Conservation (phyloP, 768 basidiomycete genomes). For the Ephemerocybe angulata region DNA sequence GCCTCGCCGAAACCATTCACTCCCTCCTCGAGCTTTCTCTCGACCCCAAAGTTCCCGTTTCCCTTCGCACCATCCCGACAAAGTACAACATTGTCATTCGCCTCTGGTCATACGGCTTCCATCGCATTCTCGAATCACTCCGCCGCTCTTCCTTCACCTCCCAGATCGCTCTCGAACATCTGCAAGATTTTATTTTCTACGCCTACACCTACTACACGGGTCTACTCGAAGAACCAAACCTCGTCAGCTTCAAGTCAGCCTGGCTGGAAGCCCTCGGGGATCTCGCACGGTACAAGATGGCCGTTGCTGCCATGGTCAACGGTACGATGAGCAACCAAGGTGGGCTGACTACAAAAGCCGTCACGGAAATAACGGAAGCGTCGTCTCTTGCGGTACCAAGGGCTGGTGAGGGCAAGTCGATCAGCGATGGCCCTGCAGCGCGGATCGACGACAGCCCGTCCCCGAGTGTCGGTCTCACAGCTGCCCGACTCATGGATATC, state of each 20-base stretch:
- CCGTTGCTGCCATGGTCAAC: conserved; percentile 82
- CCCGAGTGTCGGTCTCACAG: conserved; percentile 82
- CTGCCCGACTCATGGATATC: conserved; percentile 76
- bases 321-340: conserved; percentile 38
- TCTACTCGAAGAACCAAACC: conserved; percentile 75
- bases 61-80: conserved; percentile 81
- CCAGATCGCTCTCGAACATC: conserved; percentile 76
- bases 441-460: conserved; percentile 63
- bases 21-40: conserved; percentile 82
- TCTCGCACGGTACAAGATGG: conserved; percentile 91
- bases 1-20: conserved; percentile 88
- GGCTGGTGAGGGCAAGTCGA: conserved; percentile 32
- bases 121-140: conserved; percentile 86
- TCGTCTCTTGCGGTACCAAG: conserved; percentile 14
- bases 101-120: conserved; percentile 89
- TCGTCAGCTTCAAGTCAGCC: conserved; percentile 66
- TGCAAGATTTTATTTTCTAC: conserved; percentile 93
- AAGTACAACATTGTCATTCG: conserved; percentile 96
- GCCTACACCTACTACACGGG: conserved; percentile 93
- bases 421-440: conserved; percentile 48
- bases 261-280: conserved; percentile 99
- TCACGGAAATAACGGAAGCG: conserved; percentile 42
- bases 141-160: conserved; percentile 76
- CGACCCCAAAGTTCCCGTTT: conserved; percentile 83
- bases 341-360: conserved; percentile 55